Percentiles rank a stretch among this genome's conserved stretches.
Evolutionary conservation across 2,329 filamentous ascomycete species (phyloP).

Genomic region (Incumbomyces lentus): DNA sequence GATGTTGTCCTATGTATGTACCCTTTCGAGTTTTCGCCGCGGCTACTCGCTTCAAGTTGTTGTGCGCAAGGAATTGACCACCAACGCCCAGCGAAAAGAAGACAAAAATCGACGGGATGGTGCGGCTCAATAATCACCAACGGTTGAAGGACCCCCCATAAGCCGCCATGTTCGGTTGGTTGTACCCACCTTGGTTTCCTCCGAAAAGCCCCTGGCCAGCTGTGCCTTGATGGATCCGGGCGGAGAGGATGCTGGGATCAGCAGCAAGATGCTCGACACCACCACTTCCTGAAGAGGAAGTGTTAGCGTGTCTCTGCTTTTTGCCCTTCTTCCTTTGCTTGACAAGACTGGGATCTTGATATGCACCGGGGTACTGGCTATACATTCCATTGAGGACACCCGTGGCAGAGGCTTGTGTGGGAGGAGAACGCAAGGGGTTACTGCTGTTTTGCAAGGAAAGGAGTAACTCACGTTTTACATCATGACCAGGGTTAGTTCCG

Average conservation of each 20-base stretch:
- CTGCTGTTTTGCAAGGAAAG: conserved; percentile 69
- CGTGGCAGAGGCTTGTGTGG: conserved; percentile 80
- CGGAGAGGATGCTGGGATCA: conserved; percentile 99
- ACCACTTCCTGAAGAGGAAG: conserved; percentile 95
- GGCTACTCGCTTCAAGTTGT: conserved; percentile 13
- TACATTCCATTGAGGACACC: conserved; percentile 87
- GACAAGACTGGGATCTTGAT: conserved; percentile 76
- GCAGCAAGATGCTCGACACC: conserved; percentile 95
- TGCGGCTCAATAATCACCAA: conserved; percentile 47
- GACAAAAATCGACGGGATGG: conserved; percentile 15
- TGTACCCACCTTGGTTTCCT: conserved; percentile 88
- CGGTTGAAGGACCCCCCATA: conserved; percentile 65
- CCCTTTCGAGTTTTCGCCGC: conserved; percentile 18
- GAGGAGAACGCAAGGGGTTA: conserved; percentile 70
- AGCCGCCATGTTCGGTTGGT: conserved; percentile 53
- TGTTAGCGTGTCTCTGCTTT: conserved; percentile 99
- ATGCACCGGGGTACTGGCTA: conserved; percentile 66
- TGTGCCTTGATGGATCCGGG: conserved; percentile 86
- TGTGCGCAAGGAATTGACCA: conserved; percentile 18
- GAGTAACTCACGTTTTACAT: conserved; percentile 97
- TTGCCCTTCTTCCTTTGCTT: conserved; percentile 99
- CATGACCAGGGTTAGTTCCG: conserved; percentile 57
- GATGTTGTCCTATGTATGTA: conserved; percentile 13
- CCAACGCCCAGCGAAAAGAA: conserved; percentile 23
- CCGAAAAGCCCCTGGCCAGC: conserved; percentile 83